Evolutionary conservation across 2,329 filamentous ascomycete species (phyloP).

Genomic region (Amylocarpus encephaloides): DNA sequence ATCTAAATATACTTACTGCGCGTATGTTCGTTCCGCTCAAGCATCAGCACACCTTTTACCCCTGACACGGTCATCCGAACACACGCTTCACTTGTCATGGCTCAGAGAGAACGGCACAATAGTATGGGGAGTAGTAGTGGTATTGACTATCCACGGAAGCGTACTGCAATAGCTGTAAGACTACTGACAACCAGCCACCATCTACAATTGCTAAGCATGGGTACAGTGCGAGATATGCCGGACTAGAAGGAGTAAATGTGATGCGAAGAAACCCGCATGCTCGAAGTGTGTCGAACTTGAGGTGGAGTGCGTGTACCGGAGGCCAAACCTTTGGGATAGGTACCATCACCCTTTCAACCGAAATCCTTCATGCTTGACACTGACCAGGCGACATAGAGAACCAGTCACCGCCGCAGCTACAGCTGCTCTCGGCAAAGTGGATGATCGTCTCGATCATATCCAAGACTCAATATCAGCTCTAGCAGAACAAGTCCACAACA

Average conservation of each 20-base stretch:
- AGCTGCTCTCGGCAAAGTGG: not conserved
- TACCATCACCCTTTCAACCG: not conserved
- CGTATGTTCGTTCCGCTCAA: no score
- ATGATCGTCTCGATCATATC: constrained; percentile 4
- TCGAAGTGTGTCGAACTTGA: not conserved
- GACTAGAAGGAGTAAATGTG: not conserved
- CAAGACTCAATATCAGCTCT: constrained; percentile 3
- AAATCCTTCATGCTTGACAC: not conserved
- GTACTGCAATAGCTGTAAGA: constrained; percentile 3
- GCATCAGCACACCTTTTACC: no score
- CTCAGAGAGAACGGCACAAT: not conserved
- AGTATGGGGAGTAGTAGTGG: not conserved
- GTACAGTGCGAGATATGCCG: not conserved
- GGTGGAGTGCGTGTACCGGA: not conserved
- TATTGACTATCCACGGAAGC: constrained; percentile 3
- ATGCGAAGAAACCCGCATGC: not conserved
- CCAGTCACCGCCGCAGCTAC: constrained; percentile 2
- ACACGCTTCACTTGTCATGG: not conserved
- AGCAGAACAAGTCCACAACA: not conserved
- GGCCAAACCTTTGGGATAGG: not conserved
- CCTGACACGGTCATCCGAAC: not conserved
- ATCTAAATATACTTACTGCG: no score
- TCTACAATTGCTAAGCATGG: not conserved
- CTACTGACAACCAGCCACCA: not conserved
- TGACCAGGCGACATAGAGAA: not conserved